phyloP scores from a whole-genome alignment of 108 stramenopile genomes.

The Skeletonema costatum region DNA sequence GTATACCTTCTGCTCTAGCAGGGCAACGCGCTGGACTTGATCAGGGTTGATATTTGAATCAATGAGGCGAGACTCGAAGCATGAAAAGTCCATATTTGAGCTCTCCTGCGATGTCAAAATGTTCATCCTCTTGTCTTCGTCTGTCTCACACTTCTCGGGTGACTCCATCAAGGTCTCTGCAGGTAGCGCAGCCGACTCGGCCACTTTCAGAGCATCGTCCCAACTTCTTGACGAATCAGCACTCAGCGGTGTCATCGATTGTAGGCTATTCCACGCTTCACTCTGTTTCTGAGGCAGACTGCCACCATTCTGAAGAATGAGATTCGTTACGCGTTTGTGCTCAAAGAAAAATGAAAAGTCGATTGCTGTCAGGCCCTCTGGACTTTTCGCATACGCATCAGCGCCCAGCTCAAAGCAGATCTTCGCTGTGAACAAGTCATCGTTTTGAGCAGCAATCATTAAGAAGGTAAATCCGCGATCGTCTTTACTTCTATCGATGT shows the following conservation, averaged over 20 bases:
- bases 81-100: not conserved
- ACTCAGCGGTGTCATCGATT: constrained; percentile 8
- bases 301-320: constrained; percentile 7
- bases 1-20: constrained; percentile 2
- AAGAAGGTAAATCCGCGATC: constrained; percentile 10
- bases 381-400: not conserved
- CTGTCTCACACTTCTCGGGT: constrained; percentile 4
- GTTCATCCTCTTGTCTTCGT: constrained; percentile 3
- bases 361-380: constrained; percentile 11
- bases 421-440: constrained; percentile 10
- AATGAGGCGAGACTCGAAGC: constrained; percentile 11
- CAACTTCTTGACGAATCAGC: constrained; percentile 4
- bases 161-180: constrained; percentile 12
- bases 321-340: not conserved
- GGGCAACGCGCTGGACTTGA: not conserved
- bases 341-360: constrained; percentile 2
- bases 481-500: constrained; percentile 6
- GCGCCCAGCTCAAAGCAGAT: constrained; percentile 6
- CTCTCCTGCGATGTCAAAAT: constrained; percentile 1
- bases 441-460: constrained; percentile 10
- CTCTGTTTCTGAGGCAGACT: not conserved
- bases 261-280: not conserved
- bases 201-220: constrained; percentile 9
- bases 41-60: constrained; percentile 11
- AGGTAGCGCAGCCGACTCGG: constrained; percentile 8